These are phyloP conservation scores for Cyclotella atomus DNA, from an alignment of 108 stramenopile genomes.

Conservation along the genomic window DNA sequence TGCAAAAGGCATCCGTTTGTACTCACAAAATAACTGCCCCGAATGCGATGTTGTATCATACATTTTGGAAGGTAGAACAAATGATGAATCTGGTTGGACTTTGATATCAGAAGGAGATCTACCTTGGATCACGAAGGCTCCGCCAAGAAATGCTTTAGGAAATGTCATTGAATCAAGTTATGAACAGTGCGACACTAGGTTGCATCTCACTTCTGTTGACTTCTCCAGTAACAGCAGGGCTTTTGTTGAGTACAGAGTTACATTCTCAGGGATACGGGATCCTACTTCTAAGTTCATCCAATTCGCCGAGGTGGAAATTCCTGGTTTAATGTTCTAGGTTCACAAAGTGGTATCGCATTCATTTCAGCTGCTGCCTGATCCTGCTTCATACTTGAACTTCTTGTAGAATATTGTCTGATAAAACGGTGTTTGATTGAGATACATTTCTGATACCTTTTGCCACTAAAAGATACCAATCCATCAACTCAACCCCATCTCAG, in stretches of 20 bases:
- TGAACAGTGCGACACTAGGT: constrained; percentile 18
- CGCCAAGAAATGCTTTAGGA: constrained; percentile 17
- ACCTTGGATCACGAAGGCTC: constrained; percentile 3
- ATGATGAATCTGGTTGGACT: constrained; percentile 18
- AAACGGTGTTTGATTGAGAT: too few species aligned
- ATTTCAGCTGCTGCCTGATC: too few species aligned
- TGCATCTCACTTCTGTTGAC: constrained; percentile 3
- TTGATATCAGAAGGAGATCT: constrained; percentile 10
- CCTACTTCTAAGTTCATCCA: constrained; percentile 2
- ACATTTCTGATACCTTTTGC: too few species aligned
- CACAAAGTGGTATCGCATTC: too few species aligned
- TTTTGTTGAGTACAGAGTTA: constrained; percentile 26
- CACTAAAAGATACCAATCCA: too few species aligned
- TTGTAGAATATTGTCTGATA: too few species aligned
- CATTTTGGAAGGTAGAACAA: constrained; percentile 24
- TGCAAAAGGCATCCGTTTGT: constrained; percentile 28
- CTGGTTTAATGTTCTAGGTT: not conserved
- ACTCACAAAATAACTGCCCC: constrained; percentile 33
- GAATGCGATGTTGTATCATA: constrained; percentile 32
- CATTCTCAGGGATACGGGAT: constrained; percentile 8
- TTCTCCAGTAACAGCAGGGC: constrained; percentile 23
- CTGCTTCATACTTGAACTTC: too few species aligned
- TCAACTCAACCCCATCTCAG: too few species aligned
- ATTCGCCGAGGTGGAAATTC: constrained; percentile 12
- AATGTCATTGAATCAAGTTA: constrained; percentile 18